Evolutionary conservation across 2,329 filamentous ascomycete species (phyloP).

Genomic region (Pyrenochaeta sp.): DNA sequence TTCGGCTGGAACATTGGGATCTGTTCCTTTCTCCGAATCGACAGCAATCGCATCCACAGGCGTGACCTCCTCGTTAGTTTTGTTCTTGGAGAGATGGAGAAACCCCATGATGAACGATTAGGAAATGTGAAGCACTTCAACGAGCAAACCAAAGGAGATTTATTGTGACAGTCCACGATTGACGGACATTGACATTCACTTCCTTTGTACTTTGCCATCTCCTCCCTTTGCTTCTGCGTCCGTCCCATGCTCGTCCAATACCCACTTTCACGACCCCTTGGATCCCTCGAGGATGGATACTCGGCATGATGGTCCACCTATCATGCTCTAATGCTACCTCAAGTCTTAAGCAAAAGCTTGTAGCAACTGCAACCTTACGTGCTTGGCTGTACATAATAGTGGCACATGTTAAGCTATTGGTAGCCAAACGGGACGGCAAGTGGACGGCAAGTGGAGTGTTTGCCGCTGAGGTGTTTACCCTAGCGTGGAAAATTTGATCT

Average conservation of each 20-base stretch:
- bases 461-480: neutral
- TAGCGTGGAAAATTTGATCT: constrained; percentile 17
- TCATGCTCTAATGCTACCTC: neutral
- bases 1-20: constrained; percentile 6
- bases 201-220: neutral
- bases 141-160: neutral
- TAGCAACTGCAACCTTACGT: neutral
- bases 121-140: neutral
- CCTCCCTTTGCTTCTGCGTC: neutral
- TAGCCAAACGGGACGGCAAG: neutral
- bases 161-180: neutral
- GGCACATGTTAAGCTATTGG: neutral
- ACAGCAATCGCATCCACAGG: constrained; percentile 4
- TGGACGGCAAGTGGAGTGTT: constrained; percentile 5
- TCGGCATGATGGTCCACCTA: constrained; percentile 1
- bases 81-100: constrained; percentile 15
- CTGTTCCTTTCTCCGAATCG: constrained; percentile 13
- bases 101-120: constrained; percentile 12
- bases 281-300: neutral
- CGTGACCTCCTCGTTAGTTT: constrained; percentile 14
- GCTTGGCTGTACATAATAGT: constrained; percentile 1
- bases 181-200: neutral
- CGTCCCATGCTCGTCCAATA: neutral
- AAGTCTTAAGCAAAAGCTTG: neutral
- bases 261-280: neutral